Base-by-base conservation (phyloP, 73 alveolate species). In the Paramecium bursaria region DNA sequence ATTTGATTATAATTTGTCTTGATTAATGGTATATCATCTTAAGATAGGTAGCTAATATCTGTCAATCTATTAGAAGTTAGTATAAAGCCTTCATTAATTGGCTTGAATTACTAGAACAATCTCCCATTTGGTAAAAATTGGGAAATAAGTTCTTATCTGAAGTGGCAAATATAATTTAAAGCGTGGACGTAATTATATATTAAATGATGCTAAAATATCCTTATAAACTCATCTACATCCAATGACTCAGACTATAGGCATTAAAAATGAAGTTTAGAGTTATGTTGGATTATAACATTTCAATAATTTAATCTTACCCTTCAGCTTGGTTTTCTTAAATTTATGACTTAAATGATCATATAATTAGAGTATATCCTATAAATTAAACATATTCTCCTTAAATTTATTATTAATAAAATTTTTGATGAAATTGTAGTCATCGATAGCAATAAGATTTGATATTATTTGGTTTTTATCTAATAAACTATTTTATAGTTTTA, bases 241-340 rank as follows among this genome's bases (percentile, higher is more conserved):
- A 42, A 67, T 1, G 82, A 21, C 22, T 67, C 60, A 14, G 82
- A 67, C 44, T 39, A 21, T 21, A 67, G 19, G 15, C 53, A 42
- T 27, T 39, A 35, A n/a, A 39, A 67, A 67, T 4, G 82, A 67
- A 15, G 44, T 9, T 13, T 67, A 25, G 33, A 67, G 17, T n/a
- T 67, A 39, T 19, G 33, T 44, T 39, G 82, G 49, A 1, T 67
- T 33, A 67, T 67, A 67, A 67, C 82, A 67, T 42, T 67, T 1
- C 5, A 67, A 11, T 67, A 67, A 67, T 11, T 67, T 67, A 17
- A 17, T 25, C 22, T 67, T 33, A 17, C 46, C 82, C 44, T 25
- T 39, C 19, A 67, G 6, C 27, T 67, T 67, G 9, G 2, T 39
- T 14, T 53, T 39, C 13, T 27, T 57, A 14, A 30, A 30, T n/a